phyloP scores from a whole-genome alignment of 164 flowering plant species.

The Chloranthus sessilifolius region DNA sequence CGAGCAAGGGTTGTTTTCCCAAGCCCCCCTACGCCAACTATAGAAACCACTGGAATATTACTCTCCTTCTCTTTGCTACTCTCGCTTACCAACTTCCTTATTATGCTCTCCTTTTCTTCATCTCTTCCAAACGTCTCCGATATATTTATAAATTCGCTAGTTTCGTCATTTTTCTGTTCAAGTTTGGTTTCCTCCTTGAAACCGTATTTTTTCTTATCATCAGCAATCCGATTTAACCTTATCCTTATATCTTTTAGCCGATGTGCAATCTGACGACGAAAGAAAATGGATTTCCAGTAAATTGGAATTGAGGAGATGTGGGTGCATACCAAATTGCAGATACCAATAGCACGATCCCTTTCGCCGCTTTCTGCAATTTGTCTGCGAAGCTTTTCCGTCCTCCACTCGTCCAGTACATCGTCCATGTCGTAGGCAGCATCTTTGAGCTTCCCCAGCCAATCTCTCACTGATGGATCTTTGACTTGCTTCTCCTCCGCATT shows the following conservation, averaged over 20 bases:
- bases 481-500: slow-evolving; percentile 1
- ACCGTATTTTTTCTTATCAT: neutral
- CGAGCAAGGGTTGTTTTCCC: slow-evolving; percentile 4
- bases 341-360: too few relatives aligned
- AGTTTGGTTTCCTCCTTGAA: neutral
- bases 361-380: too few relatives aligned
- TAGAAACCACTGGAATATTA: neutral
- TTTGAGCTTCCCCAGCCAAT: neutral
- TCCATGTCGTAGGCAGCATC: neutral
- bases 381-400: too few relatives aligned
- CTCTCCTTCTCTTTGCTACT: neutral
- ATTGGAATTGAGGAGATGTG: neutral
- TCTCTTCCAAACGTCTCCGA: slow-evolving; percentile 1
- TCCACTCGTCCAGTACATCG: neutral
- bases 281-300: neutral
- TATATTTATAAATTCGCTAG: neutral
- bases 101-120: neutral
- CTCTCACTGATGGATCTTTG: neutral
- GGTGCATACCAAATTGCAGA: neutral
- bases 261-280: neutral
- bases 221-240: neutral
- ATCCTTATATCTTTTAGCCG: neutral
- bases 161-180: neutral
- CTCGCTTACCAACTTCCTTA: neutral
- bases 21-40: slow-evolving; percentile 1